These are phyloP conservation scores for Rhizopogon roseolus DNA, from an alignment of 768 basidiomycete genomes.

Conservation along the genomic window DNA sequence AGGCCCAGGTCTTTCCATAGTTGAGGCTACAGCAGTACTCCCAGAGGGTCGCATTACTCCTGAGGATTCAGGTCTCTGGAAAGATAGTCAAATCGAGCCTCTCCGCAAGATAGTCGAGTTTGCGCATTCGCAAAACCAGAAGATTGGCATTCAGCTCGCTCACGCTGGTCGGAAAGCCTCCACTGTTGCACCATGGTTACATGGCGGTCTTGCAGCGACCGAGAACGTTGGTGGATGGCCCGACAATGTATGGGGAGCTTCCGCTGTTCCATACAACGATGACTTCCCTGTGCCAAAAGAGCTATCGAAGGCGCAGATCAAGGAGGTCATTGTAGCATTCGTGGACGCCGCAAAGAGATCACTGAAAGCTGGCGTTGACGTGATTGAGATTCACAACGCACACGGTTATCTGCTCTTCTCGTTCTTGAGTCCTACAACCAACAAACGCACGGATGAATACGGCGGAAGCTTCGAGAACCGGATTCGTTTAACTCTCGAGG, in stretches of 20 bases:
- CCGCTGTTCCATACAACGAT: constrained; percentile 39
- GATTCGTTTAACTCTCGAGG: constrained; percentile 53
- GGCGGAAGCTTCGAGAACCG: constrained; percentile 73
- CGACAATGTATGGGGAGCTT: constrained; percentile 54
- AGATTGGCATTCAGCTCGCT: constrained; percentile 69
- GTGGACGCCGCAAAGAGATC: too few relatives aligned
- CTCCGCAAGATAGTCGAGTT: constrained; percentile 57
- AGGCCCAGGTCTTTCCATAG: constrained; percentile 50
- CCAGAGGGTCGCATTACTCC: constrained; percentile 64
- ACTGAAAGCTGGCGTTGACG: too few relatives aligned
- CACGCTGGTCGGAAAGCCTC: constrained; percentile 75
- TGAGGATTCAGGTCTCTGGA: constrained; percentile 61
- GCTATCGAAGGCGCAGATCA: too few relatives aligned
- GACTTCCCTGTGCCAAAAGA: too few relatives aligned
- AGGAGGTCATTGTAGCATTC: too few relatives aligned
- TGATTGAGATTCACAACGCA: too few relatives aligned
- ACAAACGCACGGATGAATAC: constrained; percentile 64
- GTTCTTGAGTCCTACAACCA: constrained; percentile 54
- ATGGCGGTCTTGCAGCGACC: constrained; percentile 26
- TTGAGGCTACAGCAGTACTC: constrained; percentile 63
- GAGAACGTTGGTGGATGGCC: constrained; percentile 46
- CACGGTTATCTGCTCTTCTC: too few relatives aligned
- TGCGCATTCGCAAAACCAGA: constrained; percentile 66
- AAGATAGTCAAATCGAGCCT: constrained; percentile 46
- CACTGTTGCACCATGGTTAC: constrained; percentile 69